Evolutionary conservation across 352 stramenopile species (phyloP), one percentile per base, ranked within the genome.

Genomic region (Thalassiosira allenii): DNA sequence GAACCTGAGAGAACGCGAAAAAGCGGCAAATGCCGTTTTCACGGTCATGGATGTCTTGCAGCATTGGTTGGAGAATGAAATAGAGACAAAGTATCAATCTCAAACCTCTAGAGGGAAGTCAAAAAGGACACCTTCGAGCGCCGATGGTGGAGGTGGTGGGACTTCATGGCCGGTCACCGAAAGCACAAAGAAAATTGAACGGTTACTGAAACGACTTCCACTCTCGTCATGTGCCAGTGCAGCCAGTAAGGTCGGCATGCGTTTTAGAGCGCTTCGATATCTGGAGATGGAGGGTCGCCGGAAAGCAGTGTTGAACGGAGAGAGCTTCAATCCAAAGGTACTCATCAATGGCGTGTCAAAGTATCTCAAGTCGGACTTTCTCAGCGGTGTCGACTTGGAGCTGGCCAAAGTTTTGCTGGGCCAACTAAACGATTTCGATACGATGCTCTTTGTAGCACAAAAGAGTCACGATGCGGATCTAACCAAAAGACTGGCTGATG

Each of bases 401-500:
- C 54, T 91, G 4, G 79, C 89, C 32, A 89, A 92, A 72, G 62
- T 72, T 0, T 53, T 95, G 14, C 63, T 94, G 2, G 83, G 79
- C 14, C 61, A 88, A 23, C 73, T 96, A 17, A 83, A 91, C 62
- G 92, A 96, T 85, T 92, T 89, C 62, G 89, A 95, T 79, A 92
- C 89, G 37, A 91, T 95, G 82, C 61, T 82, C 27, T 76, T 84
- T 56, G 59, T 96, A 20, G 61, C 62, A 25, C 66, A 89, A 63
- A 81, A 88, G 51, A 81, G 59, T 75, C 64, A 70, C 5, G 40
- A 56, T 54, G 74, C 51, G 69, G 79, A 76, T 54, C 66, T 77
- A 25, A 74, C 32, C 14, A 84, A 49, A 71, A 74, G 56, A 79
- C 43, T 86, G 30, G 33, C 56, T 0, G 59, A 85, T 71, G 73